phyloP scores from a whole-genome alignment of 192 early-diverging fungal species.

The Lunasporangiospora selenospora region DNA sequence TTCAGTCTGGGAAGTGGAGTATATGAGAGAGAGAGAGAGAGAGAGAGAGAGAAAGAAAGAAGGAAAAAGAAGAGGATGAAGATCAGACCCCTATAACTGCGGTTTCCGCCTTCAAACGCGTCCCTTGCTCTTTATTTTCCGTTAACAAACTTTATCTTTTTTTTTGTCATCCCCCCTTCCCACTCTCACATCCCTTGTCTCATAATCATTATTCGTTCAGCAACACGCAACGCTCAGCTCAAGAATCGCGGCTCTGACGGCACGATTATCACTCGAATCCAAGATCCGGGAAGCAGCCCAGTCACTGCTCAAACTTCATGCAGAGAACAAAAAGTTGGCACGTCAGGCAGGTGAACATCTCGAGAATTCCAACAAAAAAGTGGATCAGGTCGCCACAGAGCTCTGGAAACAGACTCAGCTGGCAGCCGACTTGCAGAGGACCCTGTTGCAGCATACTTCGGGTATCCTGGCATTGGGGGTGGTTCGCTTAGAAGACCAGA shows the following conservation, averaged over 20 bases:
- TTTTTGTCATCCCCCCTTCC: not conserved
- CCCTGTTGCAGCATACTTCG: conserved; percentile 61
- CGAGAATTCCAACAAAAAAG: conserved; percentile 56
- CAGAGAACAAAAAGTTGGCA: conserved; percentile 58
- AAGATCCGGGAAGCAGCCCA: conserved; percentile 67
- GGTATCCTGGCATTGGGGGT: conserved; percentile 57
- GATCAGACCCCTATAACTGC: not conserved
- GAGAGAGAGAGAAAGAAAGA: not conserved
- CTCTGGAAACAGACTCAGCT: conserved; percentile 56
- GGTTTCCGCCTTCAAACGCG: not conserved
- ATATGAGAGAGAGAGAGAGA: not conserved
- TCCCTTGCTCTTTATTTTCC: not conserved
- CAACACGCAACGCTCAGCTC: conserved; percentile 58
- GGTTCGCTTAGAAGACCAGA: conserved; percentile 50
- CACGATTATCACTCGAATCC: conserved; percentile 58
- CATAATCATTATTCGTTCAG: conserved; percentile 23
- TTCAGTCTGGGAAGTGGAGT: not conserved
- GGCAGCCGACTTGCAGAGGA: conserved; percentile 51
- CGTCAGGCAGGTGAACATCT: conserved; percentile 59
- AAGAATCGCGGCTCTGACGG: conserved; percentile 52
- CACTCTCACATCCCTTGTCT: not conserved
- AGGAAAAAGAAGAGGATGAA: not conserved
- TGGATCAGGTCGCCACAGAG: conserved; percentile 56
- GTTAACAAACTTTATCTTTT: not conserved
- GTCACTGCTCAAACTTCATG: conserved; percentile 58